phyloP scores from a whole-genome alignment of 2,329 filamentous ascomycete species.

The Biscogniauxia mediterranea region DNA sequence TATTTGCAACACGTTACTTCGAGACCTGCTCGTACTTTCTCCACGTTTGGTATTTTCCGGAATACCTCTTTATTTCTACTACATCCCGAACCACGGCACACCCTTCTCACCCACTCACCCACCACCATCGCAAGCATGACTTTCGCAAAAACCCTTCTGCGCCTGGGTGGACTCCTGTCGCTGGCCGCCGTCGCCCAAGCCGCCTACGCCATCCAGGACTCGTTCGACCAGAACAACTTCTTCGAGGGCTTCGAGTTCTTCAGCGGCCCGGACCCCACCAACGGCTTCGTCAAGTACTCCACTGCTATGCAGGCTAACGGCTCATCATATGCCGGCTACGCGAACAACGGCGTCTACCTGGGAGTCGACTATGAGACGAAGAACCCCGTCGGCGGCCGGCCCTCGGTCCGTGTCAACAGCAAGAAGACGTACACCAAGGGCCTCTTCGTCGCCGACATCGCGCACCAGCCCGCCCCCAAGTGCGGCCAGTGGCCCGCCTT shows the following conservation, averaged over 20 bases:
- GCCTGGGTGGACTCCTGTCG: conserved; percentile 24
- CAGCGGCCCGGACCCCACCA: conserved; percentile 62
- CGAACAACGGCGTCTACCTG: conserved; percentile 59
- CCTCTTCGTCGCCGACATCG: conserved; percentile 70
- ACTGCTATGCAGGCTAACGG: conserved; percentile 55
- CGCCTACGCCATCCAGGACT: conserved; percentile 46
- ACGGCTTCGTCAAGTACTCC: conserved; percentile 72
- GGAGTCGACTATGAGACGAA: conserved; percentile 64
- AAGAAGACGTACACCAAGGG: conserved; percentile 65
- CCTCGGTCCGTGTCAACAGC: conserved; percentile 68
- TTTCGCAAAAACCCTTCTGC: conserved; percentile 22
- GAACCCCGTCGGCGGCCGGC: conserved; percentile 58
- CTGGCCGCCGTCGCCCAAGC: conserved; percentile 23
- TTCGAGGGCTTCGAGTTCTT: conserved; percentile 58
- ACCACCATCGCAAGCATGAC: conserved; percentile 15
- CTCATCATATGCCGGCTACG: conserved; percentile 57
- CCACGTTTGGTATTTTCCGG: conserved; percentile 3
- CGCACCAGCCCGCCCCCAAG: conserved; percentile 69
- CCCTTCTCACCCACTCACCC: neutral
- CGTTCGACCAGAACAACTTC: conserved; percentile 54
- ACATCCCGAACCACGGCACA: too few species aligned
- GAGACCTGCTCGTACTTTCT: conserved; percentile 4
- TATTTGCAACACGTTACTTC: conserved; percentile 3
- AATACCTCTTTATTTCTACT: conserved; percentile 10
- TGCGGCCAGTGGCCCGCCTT: conserved; percentile 79